Evolutionary conservation across 441 rosid genomes (phyloP), one percentile per base, ranked within the genome.

Genomic region (Eutrema salsugineum): DNA sequence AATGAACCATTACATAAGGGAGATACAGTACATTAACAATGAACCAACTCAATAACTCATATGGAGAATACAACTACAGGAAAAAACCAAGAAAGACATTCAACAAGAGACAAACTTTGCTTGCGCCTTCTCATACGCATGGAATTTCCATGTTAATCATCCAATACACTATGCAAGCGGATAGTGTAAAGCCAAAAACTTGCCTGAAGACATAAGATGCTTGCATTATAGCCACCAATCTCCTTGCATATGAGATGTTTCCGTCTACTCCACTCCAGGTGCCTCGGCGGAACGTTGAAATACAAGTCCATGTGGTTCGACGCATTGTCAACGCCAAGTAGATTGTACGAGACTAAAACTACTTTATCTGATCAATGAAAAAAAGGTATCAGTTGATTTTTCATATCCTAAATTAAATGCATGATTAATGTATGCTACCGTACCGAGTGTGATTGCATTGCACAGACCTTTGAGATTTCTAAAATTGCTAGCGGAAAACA

Each of bases 171-270:
- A 53, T 32, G 54, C 63, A 71, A 51, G 5, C 17, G 10, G 40
- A 19, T 28, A 22, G 28, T 44, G 16, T 20, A 53, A 53, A 68
- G 36, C 27, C 32, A 8, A 6, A 9, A 73, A 88, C 88, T 76
- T 82, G 77, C 98, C 98, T 92, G 99, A 68, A 95, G 91, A 78
- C 99, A 95, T 42, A 95, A 65, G 57, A 95, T 80, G 83, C 81
- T 81, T 19, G 96, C 97, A 77, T 86, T 78, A 42, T 95, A 95
- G 61, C 59, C 78, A 70, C 79, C 82, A 36, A 91, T 78, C 88
- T 95, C 98, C 58, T 84, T 55, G 24, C 80, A 77, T 65, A 95
- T 87, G 50, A 88, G 88, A 80, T 78, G 79, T 68, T 87, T 92
- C 70, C 99, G 87, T 71, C 84, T 66, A 71, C 74, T 83, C 98